phyloP scores from a whole-genome alignment of 345 rosid species.

The Ricinus communis region DNA sequence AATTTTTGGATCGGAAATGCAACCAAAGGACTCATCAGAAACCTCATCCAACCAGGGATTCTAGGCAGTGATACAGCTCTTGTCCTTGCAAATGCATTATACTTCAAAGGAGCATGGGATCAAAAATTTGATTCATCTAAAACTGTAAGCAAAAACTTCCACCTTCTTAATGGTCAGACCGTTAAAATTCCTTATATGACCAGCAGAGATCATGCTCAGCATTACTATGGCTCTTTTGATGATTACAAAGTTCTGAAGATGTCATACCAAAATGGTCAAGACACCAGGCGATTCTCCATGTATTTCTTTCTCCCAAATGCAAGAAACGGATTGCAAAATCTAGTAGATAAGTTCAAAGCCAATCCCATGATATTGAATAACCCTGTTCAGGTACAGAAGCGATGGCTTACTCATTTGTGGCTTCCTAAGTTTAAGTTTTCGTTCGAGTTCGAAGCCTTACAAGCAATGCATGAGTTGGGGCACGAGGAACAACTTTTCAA shows the following conservation, averaged over 20 bases:
- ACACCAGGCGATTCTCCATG: conserved; percentile 24
- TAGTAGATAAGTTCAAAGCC: conserved; percentile 16
- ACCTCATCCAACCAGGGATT: conserved; percentile 24
- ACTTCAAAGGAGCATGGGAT: conserved; percentile 42
- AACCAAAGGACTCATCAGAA: conserved; percentile 33
- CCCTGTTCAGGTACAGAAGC: conserved; percentile 1
- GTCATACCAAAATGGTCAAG: conserved; percentile 30
- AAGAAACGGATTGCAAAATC: conserved; percentile 16
- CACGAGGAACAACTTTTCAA: conserved; percentile 21
- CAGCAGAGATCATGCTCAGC: not conserved
- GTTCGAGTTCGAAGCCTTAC: conserved; percentile 30
- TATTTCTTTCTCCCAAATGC: conserved; percentile 32
- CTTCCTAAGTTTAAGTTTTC: conserved; percentile 33
- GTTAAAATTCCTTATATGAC: conserved; percentile 36
- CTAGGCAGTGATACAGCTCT: conserved; percentile 8
- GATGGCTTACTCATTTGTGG: conserved; percentile 21
- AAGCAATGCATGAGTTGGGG: conserved; percentile 24
- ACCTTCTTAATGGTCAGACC: conserved; percentile 23
- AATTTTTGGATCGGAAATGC: conserved; percentile 29
- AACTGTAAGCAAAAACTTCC: conserved; percentile 23
- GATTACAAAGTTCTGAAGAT: conserved; percentile 27
- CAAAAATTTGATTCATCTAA: conserved; percentile 19
- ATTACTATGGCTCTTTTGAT: conserved; percentile 19
- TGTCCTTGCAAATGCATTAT: conserved; percentile 40
- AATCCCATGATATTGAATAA: conserved; percentile 14